Percentiles rank a stretch among this genome's conserved stretches.
Conservation (phyloP, 495 filamentous ascomycete genomes). For the Penicillium waksmanii region DNA sequence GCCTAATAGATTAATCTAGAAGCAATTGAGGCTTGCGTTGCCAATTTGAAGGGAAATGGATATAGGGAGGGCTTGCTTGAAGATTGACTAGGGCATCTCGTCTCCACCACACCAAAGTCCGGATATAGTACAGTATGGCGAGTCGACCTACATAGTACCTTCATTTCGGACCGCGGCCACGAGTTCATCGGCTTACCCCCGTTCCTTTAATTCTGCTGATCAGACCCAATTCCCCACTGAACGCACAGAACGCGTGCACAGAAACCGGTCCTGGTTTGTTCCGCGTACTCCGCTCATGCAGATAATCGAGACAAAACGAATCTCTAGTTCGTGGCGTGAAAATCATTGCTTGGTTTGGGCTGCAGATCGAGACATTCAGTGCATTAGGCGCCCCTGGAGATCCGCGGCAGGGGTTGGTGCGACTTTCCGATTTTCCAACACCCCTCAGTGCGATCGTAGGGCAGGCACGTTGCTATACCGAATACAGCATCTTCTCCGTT, state of each 20-base stretch:
- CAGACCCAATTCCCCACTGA: slow-evolving; percentile 1
- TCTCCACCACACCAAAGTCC: too few relatives aligned
- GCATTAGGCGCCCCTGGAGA: not conserved
- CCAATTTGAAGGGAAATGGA: too few relatives aligned
- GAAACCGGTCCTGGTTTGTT: not conserved
- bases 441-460: slow-evolving; percentile 1
- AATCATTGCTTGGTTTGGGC: not conserved
- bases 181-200: too few relatives aligned
- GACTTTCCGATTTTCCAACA: not conserved
- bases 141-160: too few relatives aligned
- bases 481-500: not conserved
- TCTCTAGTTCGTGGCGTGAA: not conserved
- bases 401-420: not conserved
- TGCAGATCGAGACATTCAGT: slow-evolving; percentile 3
- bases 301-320: not conserved
- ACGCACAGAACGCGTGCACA: not conserved
- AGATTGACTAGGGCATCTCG: too few relatives aligned
- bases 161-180: too few relatives aligned
- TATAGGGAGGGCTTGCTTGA: too few relatives aligned
- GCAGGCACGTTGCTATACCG: not conserved
- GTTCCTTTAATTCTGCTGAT: not conserved
- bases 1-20: not conserved
- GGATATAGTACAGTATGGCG: too few relatives aligned
- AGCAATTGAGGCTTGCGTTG: not conserved
- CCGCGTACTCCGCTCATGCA: slow-evolving; percentile 4